phyloP scores from a whole-genome alignment of 495 filamentous ascomycete genomes.

The Podospora pseudopauciseta region DNA sequence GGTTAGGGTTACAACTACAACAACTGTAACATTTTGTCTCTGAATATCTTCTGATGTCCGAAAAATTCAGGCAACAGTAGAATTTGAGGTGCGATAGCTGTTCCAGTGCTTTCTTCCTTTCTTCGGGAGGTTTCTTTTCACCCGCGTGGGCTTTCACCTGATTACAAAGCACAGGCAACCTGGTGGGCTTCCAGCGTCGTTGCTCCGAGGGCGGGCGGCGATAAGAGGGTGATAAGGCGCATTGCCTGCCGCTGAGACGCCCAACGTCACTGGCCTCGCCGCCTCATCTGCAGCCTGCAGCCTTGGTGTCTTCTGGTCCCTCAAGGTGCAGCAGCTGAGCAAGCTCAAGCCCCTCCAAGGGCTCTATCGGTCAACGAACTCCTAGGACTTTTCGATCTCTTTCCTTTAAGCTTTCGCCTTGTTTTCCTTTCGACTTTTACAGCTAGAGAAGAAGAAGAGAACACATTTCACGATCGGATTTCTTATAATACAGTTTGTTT shows the following conservation, averaged over 20 bases:
- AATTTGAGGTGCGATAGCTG: not conserved
- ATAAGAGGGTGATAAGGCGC: not conserved
- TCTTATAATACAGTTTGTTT: not conserved
- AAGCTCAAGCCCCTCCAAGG: not conserved
- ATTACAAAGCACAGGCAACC: not conserved
- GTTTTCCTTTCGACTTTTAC: not conserved
- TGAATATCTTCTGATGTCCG: not conserved
- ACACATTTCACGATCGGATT: not conserved
- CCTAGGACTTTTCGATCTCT: not conserved
- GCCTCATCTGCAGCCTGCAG: slow-evolving; percentile 2
- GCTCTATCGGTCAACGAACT: not conserved
- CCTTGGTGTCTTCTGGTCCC: not conserved
- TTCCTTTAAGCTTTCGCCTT: not conserved
- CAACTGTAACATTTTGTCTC: not conserved
- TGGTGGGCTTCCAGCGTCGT: not conserved
- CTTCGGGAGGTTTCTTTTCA: not conserved
- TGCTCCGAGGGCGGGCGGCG: not conserved
- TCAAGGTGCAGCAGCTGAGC: not conserved
- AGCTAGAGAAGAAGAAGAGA: not conserved
- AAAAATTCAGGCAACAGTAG: not conserved
- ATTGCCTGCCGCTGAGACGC: slow-evolving; percentile 15
- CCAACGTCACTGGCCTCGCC: not conserved
- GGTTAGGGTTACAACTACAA: no score
- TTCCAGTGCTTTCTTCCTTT: not conserved
- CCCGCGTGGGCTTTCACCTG: not conserved